phyloP scores from a whole-genome alignment of 352 stramenopile genomes.

The Saprolegnia diclina region DNA sequence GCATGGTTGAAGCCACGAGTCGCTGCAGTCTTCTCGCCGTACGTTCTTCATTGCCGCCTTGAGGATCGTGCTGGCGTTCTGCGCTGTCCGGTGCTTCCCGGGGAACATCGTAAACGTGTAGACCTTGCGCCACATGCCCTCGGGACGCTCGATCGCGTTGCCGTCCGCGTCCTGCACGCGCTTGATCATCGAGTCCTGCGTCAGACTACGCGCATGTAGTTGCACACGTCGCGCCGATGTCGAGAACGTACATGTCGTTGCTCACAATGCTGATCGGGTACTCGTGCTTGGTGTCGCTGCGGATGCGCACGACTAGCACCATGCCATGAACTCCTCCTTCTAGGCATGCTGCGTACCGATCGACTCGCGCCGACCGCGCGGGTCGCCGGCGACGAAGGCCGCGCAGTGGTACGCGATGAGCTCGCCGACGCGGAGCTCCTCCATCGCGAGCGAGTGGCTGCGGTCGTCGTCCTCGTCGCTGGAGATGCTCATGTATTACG shows the following conservation, averaged over 20 bases:
- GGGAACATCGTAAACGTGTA: constrained; percentile 20
- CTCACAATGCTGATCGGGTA: constrained; percentile 15
- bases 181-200: constrained; percentile 12
- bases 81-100: constrained; percentile 3
- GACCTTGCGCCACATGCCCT: constrained; percentile 7
- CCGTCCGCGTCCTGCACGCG: constrained; percentile 9
- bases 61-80: neutral
- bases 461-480: neutral
- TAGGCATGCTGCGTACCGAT: neutral
- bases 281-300: constrained; percentile 13
- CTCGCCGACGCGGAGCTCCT: constrained; percentile 13
- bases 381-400: constrained; percentile 16
- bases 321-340: neutral
- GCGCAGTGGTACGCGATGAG: constrained; percentile 19
- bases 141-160: neutral
- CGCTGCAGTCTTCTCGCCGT: neutral
- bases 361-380: constrained; percentile 7
- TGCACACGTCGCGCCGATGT: neutral
- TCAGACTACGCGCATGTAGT: neutral
- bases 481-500: constrained; percentile 3
- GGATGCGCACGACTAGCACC: constrained; percentile 19
- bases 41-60: constrained; percentile 24
- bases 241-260: constrained; percentile 6
- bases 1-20: neutral
- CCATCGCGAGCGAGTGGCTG: neutral